Evolutionary conservation across 345 rosid species (phyloP).

Genomic region (Mallotus nudiflorus): DNA sequence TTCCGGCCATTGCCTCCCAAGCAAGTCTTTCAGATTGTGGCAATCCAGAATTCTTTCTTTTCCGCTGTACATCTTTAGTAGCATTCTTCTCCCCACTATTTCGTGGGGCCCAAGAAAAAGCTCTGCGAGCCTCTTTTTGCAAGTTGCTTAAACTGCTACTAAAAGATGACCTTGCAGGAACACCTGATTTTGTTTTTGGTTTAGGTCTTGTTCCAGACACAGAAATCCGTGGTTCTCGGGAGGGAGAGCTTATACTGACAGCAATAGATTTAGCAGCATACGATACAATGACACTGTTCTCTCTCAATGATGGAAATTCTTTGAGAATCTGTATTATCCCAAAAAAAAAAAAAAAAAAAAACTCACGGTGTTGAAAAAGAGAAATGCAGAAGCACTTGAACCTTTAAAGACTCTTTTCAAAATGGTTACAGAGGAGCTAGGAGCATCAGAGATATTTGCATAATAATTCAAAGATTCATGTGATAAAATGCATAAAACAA

Average conservation of each 20-base stretch:
- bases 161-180: slow-evolving; percentile 64
- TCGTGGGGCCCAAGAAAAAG: slow-evolving; percentile 96
- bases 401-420: neutral
- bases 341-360: neutral
- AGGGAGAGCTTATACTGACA: slow-evolving; percentile 64
- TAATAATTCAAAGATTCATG: neutral
- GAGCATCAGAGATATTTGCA: slow-evolving; percentile 6
- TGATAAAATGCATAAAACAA: slow-evolving; percentile 2
- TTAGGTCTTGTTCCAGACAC: slow-evolving; percentile 69
- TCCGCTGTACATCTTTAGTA: slow-evolving; percentile 77
- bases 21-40: slow-evolving; percentile 79
- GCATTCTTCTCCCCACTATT: slow-evolving; percentile 72
- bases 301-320: slow-evolving; percentile 85
- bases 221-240: slow-evolving; percentile 76
- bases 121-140: slow-evolving; percentile 94
- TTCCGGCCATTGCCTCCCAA: slow-evolving; percentile 98
- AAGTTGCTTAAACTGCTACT: slow-evolving; percentile 84
- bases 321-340: slow-evolving; percentile 69
- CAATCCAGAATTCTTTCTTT: slow-evolving; percentile 84
- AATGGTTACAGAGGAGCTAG: slow-evolving; percentile 11
- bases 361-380: neutral
- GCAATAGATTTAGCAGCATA: slow-evolving; percentile 93
- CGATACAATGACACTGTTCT: slow-evolving; percentile 60
- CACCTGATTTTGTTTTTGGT: slow-evolving; percentile 61
- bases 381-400: neutral